phyloP scores from a whole-genome alignment of 2,329 filamentous ascomycete genomes.

The Microthyrium microscopicum region DNA sequence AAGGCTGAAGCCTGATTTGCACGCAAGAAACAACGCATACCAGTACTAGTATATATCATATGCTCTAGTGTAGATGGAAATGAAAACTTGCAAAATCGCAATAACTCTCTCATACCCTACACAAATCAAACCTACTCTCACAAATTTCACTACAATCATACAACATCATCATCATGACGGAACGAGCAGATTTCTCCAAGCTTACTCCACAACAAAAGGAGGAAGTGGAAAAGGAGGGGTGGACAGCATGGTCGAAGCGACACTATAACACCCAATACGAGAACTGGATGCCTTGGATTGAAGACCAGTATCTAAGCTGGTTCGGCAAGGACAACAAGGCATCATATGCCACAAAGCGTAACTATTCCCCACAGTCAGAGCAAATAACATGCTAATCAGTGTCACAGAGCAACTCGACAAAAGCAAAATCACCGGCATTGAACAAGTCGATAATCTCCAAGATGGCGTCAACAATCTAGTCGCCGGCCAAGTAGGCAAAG shows the following conservation, averaged over 20 bases:
- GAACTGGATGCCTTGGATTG: constrained; percentile 59
- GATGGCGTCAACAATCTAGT: constrained; percentile 48
- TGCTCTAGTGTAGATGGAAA: no score
- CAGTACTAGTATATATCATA: no score
- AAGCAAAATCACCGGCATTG: constrained; percentile 50
- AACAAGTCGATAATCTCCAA: constrained; percentile 52
- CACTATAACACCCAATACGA: constrained; percentile 60
- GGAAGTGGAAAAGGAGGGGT: constrained; percentile 3
- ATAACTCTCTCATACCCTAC: no score
- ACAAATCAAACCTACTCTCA: background rate
- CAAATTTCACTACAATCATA: background rate
- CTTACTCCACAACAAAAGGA: constrained; percentile 3
- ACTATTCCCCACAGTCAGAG: constrained; percentile 8
- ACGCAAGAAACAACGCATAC: no score
- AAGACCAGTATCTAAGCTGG: constrained; percentile 54
- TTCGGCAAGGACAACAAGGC: constrained; percentile 67
- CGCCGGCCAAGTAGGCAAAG: constrained; percentile 48
- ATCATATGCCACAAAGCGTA: constrained; percentile 53
- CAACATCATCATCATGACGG: background rate
- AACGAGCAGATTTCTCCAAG: background rate
- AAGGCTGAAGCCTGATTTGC: no score
- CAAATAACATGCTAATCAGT: constrained; percentile 1
- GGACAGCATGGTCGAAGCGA: constrained; percentile 36
- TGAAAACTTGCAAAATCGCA: no score
- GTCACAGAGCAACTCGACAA: constrained; percentile 46